Evolutionary conservation across 2,329 filamentous ascomycete species (phyloP), one percentile per base, ranked within the genome.

Genomic region (Anisogramma anomala): DNA sequence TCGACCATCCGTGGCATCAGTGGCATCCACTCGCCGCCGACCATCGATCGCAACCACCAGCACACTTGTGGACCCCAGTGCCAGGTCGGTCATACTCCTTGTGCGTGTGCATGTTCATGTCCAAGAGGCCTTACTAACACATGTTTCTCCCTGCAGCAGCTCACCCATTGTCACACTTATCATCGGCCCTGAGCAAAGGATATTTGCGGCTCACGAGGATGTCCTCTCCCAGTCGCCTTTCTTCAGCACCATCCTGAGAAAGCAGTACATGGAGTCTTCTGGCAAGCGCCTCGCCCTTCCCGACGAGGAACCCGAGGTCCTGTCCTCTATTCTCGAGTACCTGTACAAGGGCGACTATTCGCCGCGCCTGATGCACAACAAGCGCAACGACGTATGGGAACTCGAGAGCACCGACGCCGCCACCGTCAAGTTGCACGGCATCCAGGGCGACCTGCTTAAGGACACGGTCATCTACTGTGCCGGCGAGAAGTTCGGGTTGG

Each of bases 331-430:
- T 13, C 77, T 95, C 43, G 88, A 95, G 58, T 94, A 82, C 53
- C 77, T 95, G 42, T 93, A 93, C 72, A 93, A 93, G 64, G 87
- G 87, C 49, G 88, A 94, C 62, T 94, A 94, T 65, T 88, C 81
- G 51, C 87, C 88, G 3, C 80, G 82, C 13, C 71, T 94, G 19
- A 64, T 85, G 41, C 85, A 86, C 63, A 86, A 91, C 65, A 86
- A 87, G 67, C 79, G 80, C 48, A 74, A 75, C 41, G 79, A 85
- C 59, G 79, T 76, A 39, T 94, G 84, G 81, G 80, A 83, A 56
- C 67, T 94, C 13, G 86, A 93, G 60, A 74, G 63, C 23, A 47
- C 44, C 17, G 61, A 67, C 18, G 79, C 82, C 52, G 74, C 77
- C 33, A 86, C 81, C 6, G 69, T 93, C 49, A 81, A 79, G 51